phyloP scores from a whole-genome alignment of 768 basidiomycete species.

The Fomitopsis serialis region DNA sequence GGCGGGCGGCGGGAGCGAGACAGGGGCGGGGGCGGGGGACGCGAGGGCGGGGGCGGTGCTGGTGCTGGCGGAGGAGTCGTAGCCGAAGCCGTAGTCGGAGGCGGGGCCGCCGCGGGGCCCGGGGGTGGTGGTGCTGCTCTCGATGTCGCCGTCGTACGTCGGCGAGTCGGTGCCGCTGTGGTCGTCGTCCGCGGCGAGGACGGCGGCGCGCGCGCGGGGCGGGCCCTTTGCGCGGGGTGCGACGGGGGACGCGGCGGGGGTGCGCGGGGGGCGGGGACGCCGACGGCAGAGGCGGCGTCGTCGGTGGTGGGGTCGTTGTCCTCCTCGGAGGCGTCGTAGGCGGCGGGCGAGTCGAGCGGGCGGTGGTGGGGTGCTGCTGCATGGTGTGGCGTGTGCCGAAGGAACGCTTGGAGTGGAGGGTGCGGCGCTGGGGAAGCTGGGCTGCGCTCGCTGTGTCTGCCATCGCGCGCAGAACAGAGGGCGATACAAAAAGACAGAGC shows the following conservation, averaged over 20 bases:
- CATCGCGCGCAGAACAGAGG: background rate
- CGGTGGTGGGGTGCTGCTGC: constrained; percentile 17
- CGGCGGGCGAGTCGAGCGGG: constrained; percentile 20
- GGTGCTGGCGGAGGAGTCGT: constrained; percentile 19
- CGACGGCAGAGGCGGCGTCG: constrained; percentile 51
- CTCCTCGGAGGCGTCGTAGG: constrained; percentile 63
- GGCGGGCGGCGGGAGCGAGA: too few species aligned
- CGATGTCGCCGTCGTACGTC: constrained; percentile 88
- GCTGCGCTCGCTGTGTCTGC: background rate
- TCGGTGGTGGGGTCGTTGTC: constrained; percentile 86
- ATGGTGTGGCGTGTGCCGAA: constrained; percentile 38
- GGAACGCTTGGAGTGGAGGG: constrained; percentile 48
- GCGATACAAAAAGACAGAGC: background rate
- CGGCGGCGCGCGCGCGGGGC: constrained; percentile 13
- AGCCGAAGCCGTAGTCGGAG: constrained; percentile 9
- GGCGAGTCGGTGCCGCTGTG: constrained; percentile 81
- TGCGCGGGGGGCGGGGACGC: constrained; percentile 31
- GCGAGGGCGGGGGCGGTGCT: constrained; percentile 10
- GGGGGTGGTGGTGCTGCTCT: constrained; percentile 60
- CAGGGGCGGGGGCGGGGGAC: constrained; percentile 2
- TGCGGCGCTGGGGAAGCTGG: constrained; percentile 10
- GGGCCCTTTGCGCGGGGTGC: constrained; percentile 1
- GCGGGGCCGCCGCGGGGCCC: constrained; percentile 22
- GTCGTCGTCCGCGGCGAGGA: constrained; percentile 39
- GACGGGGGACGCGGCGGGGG: constrained; percentile 4